Evolutionary conservation across 176 grass and related monocot species (phyloP).

Genomic region (Panicum miliaceum): DNA sequence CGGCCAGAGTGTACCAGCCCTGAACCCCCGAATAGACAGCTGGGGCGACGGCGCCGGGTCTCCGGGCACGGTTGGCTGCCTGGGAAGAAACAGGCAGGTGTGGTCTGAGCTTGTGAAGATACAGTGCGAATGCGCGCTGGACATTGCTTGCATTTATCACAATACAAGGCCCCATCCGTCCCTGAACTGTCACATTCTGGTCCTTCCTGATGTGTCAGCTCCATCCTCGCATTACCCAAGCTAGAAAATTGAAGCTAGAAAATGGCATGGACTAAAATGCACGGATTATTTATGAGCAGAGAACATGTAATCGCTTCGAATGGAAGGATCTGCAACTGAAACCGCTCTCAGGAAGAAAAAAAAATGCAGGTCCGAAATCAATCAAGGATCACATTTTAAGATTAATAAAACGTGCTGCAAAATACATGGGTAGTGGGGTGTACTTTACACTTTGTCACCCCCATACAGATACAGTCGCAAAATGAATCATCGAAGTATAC

Average conservation of each 20-base stretch:
- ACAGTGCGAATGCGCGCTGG: not conserved
- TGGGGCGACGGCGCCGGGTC: conserved; percentile 8
- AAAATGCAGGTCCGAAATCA: not conserved
- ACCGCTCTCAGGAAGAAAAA: not conserved
- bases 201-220: not conserved
- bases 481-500: not conserved
- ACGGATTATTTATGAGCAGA: not conserved
- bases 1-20: conserved; percentile 19
- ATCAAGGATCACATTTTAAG: conserved; percentile 1
- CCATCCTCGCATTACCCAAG: not conserved
- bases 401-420: not conserved
- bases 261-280: not conserved
- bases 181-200: not conserved
- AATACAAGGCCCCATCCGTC: not conserved
- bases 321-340: not conserved
- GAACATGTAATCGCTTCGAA: not conserved
- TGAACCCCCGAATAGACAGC: conserved; percentile 31
- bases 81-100: not conserved
- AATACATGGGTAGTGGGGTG: conserved; percentile 11
- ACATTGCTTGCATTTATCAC: not conserved
- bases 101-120: not conserved
- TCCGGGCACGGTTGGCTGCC: conserved; percentile 12
- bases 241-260: not conserved
- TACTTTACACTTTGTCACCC: conserved; percentile 18
- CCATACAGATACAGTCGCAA: not conserved